Percentiles rank a stretch among this genome's conserved stretches.
Conservation (phyloP, 352 stramenopile species). For the Phytophthora aleatoria region DNA sequence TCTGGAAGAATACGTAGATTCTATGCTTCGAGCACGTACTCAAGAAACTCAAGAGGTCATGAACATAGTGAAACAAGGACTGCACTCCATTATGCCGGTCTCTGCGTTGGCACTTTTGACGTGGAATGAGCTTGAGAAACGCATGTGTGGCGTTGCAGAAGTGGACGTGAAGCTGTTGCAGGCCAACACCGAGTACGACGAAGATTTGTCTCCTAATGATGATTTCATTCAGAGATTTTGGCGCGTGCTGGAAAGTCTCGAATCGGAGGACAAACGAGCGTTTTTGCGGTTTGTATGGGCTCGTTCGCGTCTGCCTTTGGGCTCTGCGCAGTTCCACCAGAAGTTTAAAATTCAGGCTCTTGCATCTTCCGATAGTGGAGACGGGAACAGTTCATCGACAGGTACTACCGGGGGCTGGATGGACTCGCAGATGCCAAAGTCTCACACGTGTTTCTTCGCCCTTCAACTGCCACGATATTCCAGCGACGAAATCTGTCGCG, state of each 20-base stretch:
- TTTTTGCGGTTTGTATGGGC: constrained; percentile 88
- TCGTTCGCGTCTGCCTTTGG: constrained; percentile 66
- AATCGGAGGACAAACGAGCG: constrained; percentile 66
- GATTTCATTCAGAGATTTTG: constrained; percentile 83
- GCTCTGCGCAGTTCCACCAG: constrained; percentile 71
- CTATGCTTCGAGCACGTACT: constrained; percentile 44
- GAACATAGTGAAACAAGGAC: constrained; percentile 75
- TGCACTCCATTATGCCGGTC: constrained; percentile 78
- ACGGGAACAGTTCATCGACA: constrained; percentile 8
- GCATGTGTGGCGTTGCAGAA: constrained; percentile 71
- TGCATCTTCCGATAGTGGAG: constrained; percentile 21
- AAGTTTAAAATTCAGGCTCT: constrained; percentile 90
- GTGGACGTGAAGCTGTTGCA: constrained; percentile 77
- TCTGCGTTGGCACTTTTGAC: constrained; percentile 63
- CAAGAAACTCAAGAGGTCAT: constrained; percentile 55
- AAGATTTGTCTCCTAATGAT: constrained; percentile 65
- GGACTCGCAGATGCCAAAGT: constrained; percentile 79
- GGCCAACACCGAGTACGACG: constrained; percentile 85
- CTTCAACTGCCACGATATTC: constrained; percentile 83
- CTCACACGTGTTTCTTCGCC: constrained; percentile 90
- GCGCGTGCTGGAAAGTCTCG: constrained; percentile 66
- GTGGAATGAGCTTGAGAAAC: constrained; percentile 72
- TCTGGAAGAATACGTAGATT: constrained; percentile 51
- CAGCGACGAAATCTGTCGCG: constrained; percentile 68
- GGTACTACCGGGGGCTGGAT: constrained; percentile 24